These are phyloP conservation scores for Porcisia deanei DNA, from an alignment of 208 protist species.

Conservation along the genomic window DNA sequence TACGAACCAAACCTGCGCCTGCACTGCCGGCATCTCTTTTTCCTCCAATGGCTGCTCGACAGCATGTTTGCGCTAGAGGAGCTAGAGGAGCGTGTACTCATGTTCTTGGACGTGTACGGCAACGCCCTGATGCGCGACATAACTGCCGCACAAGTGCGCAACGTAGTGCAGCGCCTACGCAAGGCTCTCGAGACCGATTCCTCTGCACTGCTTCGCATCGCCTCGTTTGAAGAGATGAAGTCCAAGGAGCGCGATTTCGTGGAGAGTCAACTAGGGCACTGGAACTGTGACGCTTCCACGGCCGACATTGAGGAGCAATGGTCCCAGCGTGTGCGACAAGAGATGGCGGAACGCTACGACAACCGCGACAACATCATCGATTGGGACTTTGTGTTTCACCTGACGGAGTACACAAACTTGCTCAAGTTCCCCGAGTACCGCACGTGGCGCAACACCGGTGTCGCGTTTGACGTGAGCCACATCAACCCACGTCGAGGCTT, in stretches of 20 bases:
- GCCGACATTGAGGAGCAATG: slow-evolving; percentile 67
- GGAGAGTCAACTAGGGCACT: slow-evolving; percentile 81
- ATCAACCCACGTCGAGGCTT: slow-evolving; percentile 88
- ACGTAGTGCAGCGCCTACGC: slow-evolving; percentile 66
- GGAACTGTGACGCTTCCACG: slow-evolving; percentile 59
- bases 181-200: slow-evolving; percentile 39
- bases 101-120: slow-evolving; percentile 90
- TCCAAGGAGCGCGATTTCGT: slow-evolving; percentile 87
- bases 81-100: slow-evolving; percentile 88
- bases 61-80: slow-evolving; percentile 85
- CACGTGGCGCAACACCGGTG: slow-evolving; percentile 83
- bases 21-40: slow-evolving; percentile 89
- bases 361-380: slow-evolving; percentile 93
- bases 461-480: slow-evolving; percentile 85
- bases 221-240: slow-evolving; percentile 83
- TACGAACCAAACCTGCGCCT: slow-evolving; percentile 89
- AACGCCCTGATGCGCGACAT: slow-evolving; percentile 80
- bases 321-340: slow-evolving; percentile 67
- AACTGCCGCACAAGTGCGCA: slow-evolving; percentile 70
- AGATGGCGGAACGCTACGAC: slow-evolving; percentile 93
- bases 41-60: slow-evolving; percentile 91
- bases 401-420: slow-evolving; percentile 84
- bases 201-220: slow-evolving; percentile 35
- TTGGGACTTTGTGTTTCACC: slow-evolving; percentile 91
- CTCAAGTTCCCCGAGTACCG: slow-evolving; percentile 92